Percentiles rank a stretch among this genome's conserved stretches.
Evolutionary conservation across 2,329 filamentous ascomycete species (phyloP).

Genomic region (Acrodontium crateriforme): DNA sequence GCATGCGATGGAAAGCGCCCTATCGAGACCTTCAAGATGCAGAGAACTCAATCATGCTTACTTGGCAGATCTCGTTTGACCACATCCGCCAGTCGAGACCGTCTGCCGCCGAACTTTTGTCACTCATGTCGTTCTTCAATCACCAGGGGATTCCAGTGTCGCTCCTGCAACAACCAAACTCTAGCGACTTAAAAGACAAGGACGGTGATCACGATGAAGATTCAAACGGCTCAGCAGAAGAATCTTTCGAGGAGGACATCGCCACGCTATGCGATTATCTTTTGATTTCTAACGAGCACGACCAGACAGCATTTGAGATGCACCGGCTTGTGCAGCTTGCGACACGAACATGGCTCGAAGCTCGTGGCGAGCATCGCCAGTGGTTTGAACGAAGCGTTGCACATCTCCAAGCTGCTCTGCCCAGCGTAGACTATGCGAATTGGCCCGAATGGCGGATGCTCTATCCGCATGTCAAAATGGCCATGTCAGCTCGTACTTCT

Average conservation of each 20-base stretch:
- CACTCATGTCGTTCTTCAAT: conserved; percentile 36
- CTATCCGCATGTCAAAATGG: conserved; percentile 15
- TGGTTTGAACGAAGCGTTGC: conserved; percentile 14
- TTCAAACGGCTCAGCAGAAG: conserved; percentile 1
- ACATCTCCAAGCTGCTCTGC: background rate
- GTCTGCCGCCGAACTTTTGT: conserved; percentile 29
- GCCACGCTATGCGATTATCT: conserved; percentile 24
- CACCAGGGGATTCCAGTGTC: conserved; percentile 9
- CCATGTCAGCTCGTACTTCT: background rate
- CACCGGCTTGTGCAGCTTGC: conserved; percentile 30
- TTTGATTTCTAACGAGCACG: conserved; percentile 18
- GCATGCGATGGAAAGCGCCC: background rate
- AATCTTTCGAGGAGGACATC: conserved; percentile 23
- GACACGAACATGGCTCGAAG: conserved; percentile 22
- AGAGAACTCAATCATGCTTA: conserved; percentile 9
- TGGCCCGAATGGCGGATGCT: conserved; percentile 14
- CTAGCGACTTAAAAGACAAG: background rate
- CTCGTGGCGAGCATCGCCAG: conserved; percentile 9
- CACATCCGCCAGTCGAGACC: conserved; percentile 4
- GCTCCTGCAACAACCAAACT: conserved; percentile 1
- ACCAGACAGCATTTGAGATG: conserved; percentile 25
- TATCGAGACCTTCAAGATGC: conserved; percentile 7
- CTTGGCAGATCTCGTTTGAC: conserved; percentile 15
- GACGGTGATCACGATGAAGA: background rate
- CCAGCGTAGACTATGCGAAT: conserved; percentile 11